These are phyloP conservation scores for Umbelopsis sp. DNA, from an alignment of 192 early-diverging fungal species.

Conservation along the genomic window DNA sequence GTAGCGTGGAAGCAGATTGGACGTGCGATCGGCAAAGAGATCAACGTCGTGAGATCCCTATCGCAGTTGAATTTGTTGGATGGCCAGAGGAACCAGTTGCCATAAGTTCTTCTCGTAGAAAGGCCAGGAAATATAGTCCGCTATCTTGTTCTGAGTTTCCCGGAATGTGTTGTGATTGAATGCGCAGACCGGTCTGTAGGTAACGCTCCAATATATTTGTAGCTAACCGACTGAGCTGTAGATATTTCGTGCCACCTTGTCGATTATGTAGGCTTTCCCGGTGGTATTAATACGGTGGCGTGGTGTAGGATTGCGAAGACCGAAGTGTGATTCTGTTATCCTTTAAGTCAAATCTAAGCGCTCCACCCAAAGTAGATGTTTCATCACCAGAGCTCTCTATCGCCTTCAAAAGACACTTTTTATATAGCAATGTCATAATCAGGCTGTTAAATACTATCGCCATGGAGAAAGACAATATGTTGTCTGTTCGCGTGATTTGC, in stretches of 20 bases:
- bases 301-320: too few species aligned
- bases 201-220: constrained; percentile 11
- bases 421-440: too few species aligned
- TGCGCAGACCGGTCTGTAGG: neutral
- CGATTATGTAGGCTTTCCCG: constrained; percentile 10
- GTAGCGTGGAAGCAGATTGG: constrained; percentile 15
- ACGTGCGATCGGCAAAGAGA: constrained; percentile 21
- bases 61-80: neutral
- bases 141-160: neutral
- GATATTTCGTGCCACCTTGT: constrained; percentile 23
- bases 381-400: too few species aligned
- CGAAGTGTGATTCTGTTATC: too few species aligned
- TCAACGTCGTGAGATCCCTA: neutral
- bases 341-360: too few species aligned
- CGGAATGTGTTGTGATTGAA: neutral
- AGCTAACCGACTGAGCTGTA: constrained; percentile 24
- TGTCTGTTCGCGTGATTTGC: too few species aligned
- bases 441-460: too few species aligned
- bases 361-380: too few species aligned
- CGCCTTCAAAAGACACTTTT: too few species aligned
- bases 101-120: constrained; percentile 19
- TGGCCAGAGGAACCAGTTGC: neutral
- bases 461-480: too few species aligned
- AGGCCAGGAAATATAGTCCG: neutral
- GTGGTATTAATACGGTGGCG: constrained; percentile 6